Evolutionary conservation across 2,329 filamentous ascomycete species (phyloP), one percentile per base, ranked within the genome.

Genomic region (Berkeleyomyces rouxiae): DNA sequence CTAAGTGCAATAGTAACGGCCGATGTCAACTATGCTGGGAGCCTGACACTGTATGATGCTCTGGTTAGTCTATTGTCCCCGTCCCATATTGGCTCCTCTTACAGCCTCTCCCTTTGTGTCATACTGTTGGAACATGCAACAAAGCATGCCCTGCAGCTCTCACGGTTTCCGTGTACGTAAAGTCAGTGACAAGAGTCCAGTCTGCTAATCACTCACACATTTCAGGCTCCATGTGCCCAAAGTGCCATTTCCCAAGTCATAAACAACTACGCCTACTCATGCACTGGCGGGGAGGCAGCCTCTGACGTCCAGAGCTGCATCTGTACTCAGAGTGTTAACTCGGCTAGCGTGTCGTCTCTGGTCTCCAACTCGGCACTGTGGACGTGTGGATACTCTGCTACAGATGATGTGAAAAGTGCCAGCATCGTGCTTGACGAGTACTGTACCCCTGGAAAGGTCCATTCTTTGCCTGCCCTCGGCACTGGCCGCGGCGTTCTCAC

Each of bases 181-280:
- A 23, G 23, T 23, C 23, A 23, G 23, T 23, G 23, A 2, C 23
- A 23, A 23, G 23, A 23, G 23, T 23, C 23, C 23, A 23, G 23
- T 23, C 23, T 23, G 23, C 23, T n/a, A 23, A 2, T 36, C 43
- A 10, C 11, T 43, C 3, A 53, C 7, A 42, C 46, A 9, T n/a
- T 43, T 16, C 65, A 81, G 77, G 79, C 78, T 46, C 77, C 78
- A 33, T 82, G 79, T 68, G 79, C 74, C 3, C 72, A 75, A 64
- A 71, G 69, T 1, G 79, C 77, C 7, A 63, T 82, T 46, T 74
- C 72, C 1, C 73, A 75, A 64, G 73, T 75, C 63, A 69, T 82
- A 66, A 71, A 74, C 64, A 64, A 67, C 43, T 72, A 76, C 66
- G 80, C 79, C 0, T 68, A 71, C 37, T 70, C 71, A 7, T 71